A percentile compares a stretch with the other conserved stretches of the same genome.
phyloP scores from a whole-genome alignment of 2,329 filamentous ascomycete species.

The Alternaria sp. region DNA sequence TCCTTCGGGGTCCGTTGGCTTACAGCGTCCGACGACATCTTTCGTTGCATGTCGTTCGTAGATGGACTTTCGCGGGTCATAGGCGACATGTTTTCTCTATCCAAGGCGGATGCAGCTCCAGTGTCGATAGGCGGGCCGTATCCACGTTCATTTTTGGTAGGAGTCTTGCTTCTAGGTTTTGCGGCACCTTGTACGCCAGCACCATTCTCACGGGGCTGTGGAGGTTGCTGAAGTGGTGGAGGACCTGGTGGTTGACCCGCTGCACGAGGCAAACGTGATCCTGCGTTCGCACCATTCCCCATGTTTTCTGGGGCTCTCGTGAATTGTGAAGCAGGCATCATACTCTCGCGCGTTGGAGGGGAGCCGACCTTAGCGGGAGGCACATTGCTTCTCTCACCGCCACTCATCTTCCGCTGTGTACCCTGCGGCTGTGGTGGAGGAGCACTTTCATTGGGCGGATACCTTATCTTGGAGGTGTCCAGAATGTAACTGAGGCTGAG shows the following conservation, averaged over 20 bases:
- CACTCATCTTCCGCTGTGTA: constrained; percentile 57
- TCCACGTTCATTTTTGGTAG: constrained; percentile 59
- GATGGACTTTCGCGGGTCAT: constrained; percentile 54
- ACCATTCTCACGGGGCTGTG: constrained; percentile 62
- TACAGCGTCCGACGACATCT: constrained; percentile 43
- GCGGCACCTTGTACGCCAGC: constrained; percentile 22
- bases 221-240: constrained; percentile 70
- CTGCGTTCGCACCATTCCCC: constrained; percentile 46
- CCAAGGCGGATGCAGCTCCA: constrained; percentile 53
- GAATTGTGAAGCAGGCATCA: constrained; percentile 44
- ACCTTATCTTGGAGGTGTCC: constrained; percentile 95
- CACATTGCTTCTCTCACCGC: constrained; percentile 56
- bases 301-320: constrained; percentile 49
- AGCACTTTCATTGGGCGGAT: constrained; percentile 76
- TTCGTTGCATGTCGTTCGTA: constrained; percentile 37
- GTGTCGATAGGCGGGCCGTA: constrained; percentile 55
- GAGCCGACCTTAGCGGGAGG: constrained; percentile 47
- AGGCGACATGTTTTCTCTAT: constrained; percentile 59
- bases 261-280: constrained; percentile 68
- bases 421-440: constrained; percentile 40
- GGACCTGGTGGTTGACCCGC: constrained; percentile 70
- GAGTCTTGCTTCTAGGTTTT: constrained; percentile 58
- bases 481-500: constrained; percentile 89
- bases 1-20: constrained; percentile 45
- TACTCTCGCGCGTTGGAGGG: constrained; percentile 55